Evolutionary conservation across 495 filamentous ascomycete species (phyloP).

Genomic region (Xylaria telfairii): DNA sequence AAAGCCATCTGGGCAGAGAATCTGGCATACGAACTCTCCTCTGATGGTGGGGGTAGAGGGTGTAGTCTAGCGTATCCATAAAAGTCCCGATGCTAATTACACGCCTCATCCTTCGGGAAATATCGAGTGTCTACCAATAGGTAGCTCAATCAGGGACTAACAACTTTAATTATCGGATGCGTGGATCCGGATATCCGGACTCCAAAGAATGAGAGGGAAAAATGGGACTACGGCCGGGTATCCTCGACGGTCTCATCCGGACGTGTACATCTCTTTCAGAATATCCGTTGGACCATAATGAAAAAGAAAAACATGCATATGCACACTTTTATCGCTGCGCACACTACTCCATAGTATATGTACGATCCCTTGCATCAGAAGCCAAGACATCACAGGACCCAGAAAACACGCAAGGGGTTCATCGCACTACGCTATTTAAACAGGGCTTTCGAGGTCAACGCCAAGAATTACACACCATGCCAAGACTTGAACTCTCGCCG

Average conservation of each 20-base stretch:
- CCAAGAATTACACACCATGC: neutral
- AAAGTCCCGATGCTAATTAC: slow-evolving; percentile 16
- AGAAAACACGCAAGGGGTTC: slow-evolving; percentile 5
- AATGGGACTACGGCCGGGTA: slow-evolving; percentile 13
- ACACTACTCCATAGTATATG: slow-evolving; percentile 17
- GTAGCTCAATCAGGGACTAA: slow-evolving; percentile 4
- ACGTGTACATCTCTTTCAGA: neutral
- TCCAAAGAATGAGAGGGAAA: slow-evolving; percentile 4
- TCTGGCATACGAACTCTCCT: neutral
- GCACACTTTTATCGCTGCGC: neutral
- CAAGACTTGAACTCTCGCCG: neutral
- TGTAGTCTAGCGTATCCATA: slow-evolving; percentile 2
- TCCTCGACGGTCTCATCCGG: slow-evolving; percentile 19
- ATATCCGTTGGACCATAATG: neutral
- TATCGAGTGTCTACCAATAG: slow-evolving; percentile 5
- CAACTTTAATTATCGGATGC: slow-evolving; percentile 20
- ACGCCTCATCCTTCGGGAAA: slow-evolving; percentile 15
- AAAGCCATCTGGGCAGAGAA: slow-evolving; percentile 8
- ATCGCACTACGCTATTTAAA: slow-evolving; percentile 2
- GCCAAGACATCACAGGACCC: slow-evolving; percentile 12
- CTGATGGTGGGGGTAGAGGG: neutral
- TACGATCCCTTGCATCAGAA: slow-evolving; percentile 23
- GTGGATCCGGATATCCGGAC: slow-evolving; percentile 22
- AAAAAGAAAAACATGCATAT: slow-evolving; percentile 18
- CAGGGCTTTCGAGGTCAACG: neutral